Percentiles rank a stretch among this genome's conserved stretches.
Conservation (phyloP, 2,329 filamentous ascomycete genomes). For the Talaromyces albobiverticillius region DNA sequence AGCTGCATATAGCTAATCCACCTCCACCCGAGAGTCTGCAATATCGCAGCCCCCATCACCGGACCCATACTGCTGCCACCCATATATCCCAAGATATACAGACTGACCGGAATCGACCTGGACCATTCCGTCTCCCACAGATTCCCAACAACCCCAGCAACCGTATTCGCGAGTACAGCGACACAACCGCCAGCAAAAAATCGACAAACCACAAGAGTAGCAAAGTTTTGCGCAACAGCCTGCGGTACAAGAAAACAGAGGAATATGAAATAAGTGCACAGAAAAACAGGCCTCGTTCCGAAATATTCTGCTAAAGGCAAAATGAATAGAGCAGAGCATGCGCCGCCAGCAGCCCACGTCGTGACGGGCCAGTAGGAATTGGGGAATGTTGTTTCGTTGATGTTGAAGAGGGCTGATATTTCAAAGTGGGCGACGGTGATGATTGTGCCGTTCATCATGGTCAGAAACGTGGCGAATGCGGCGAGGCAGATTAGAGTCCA, state of each 20-base stretch:
- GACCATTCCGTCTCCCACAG: slow-evolving; percentile 32
- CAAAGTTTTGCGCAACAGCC: slow-evolving; percentile 45
- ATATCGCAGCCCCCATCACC: slow-evolving; percentile 41
- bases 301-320: slow-evolving; percentile 38
- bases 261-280: slow-evolving; percentile 36
- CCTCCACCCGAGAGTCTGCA: slow-evolving; percentile 21
- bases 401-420: slow-evolving; percentile 33
- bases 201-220: slow-evolving; percentile 42
- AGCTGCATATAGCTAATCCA: slow-evolving; percentile 46
- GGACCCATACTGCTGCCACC: slow-evolving; percentile 45
- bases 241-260: slow-evolving; percentile 44
- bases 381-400: slow-evolving; percentile 29
- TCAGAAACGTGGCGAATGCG: slow-evolving; percentile 30
- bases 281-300: slow-evolving; percentile 40
- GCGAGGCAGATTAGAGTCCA: slow-evolving; percentile 31
- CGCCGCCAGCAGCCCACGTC: slow-evolving; percentile 31
- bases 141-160: slow-evolving; percentile 28
- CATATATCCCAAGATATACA: slow-evolving; percentile 43
- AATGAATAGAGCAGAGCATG: slow-evolving; percentile 26
- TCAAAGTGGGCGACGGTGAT: slow-evolving; percentile 35
- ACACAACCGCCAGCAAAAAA: slow-evolving; percentile 45
- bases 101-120: slow-evolving; percentile 38
- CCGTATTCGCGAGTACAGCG: slow-evolving; percentile 37
- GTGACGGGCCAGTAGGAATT: slow-evolving; percentile 33
- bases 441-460: slow-evolving; percentile 36